A percentile compares a stretch with the other conserved stretches of the same genome.
These are phyloP conservation scores for Eragrostis curvula DNA, from an alignment of 176 grass and related monocot species.

Conservation along the genomic window DNA sequence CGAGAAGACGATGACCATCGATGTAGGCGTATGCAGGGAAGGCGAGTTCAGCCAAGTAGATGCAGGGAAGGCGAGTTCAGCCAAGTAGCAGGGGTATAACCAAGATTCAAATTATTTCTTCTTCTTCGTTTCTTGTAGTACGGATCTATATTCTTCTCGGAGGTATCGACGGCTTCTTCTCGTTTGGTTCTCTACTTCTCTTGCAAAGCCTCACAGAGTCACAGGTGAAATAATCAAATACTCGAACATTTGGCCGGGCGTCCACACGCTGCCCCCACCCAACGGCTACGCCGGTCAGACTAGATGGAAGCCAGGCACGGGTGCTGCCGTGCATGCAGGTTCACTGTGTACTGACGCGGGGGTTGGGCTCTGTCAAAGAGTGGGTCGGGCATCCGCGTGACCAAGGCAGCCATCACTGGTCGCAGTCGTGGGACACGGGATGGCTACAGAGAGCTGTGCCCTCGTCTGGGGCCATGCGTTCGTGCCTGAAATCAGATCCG, in stretches of 20 bases:
- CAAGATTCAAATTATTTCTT: constrained; percentile 26
- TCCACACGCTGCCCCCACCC: not conserved
- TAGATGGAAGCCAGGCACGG: constrained; percentile 7
- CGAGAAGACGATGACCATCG: constrained; percentile 73
- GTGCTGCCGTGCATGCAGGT: not conserved
- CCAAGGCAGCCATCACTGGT: constrained; percentile 9
- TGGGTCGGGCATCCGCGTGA: constrained; percentile 11
- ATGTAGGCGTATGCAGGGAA: constrained; percentile 80
- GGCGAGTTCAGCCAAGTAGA: constrained; percentile 82
- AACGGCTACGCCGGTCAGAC: not conserved
- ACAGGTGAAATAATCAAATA: not conserved
- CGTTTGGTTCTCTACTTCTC: constrained; percentile 1
- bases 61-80: constrained; percentile 67
- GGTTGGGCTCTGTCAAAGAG: not conserved
- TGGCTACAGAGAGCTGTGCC: constrained; percentile 1
- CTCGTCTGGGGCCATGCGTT: not conserved
- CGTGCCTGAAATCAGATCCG: not conserved
- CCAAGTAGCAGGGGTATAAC: constrained; percentile 50
- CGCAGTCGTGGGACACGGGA: not conserved
- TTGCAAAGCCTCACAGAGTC: not conserved
- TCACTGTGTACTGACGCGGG: not conserved
- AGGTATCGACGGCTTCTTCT: constrained; percentile 7
- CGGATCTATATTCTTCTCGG: constrained; percentile 21
- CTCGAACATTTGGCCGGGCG: constrained; percentile 28
- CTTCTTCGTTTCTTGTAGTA: constrained; percentile 18